Evolutionary conservation across 2,329 filamentous ascomycete species (phyloP).

Genomic region (Basipetospora chlamydospora): DNA sequence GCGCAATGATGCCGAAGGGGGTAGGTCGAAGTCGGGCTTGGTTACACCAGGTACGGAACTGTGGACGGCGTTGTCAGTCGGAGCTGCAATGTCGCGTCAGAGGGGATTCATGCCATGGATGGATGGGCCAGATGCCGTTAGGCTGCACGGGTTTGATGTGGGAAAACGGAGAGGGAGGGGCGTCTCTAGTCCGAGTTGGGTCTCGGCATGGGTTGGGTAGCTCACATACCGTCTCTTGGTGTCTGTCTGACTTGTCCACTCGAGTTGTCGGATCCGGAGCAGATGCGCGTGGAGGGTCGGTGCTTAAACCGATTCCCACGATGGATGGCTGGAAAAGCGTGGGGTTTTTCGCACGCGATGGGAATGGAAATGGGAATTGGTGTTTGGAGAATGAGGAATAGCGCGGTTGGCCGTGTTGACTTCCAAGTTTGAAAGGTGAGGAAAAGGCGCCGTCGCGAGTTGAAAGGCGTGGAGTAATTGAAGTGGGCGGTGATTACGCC

Average conservation of each 20-base stretch:
- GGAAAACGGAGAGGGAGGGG: conserved; percentile 6
- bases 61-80: conserved; percentile 2
- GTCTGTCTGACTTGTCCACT: conserved; percentile 1
- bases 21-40: neutral
- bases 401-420: conserved; percentile 11
- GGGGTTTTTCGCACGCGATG: conserved; percentile 23
- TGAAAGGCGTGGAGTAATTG: too few species aligned
- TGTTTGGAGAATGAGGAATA: conserved; percentile 7
- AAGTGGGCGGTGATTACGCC: too few species aligned
- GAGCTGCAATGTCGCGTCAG: conserved; percentile 24
- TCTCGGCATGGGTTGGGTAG: too few species aligned
- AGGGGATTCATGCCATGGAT: conserved; percentile 11
- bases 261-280: conserved; percentile 6
- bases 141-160: conserved; percentile 4
- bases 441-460: conserved; percentile 5
- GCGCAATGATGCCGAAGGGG: too few species aligned
- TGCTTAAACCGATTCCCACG: conserved; percentile 8
- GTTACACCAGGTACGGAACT: conserved; percentile 2
- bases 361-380: too few species aligned
- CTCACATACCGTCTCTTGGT: too few species aligned
- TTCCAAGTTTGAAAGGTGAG: neutral
- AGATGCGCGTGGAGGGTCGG: conserved; percentile 9
- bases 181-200: too few species aligned
- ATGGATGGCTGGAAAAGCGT: conserved; percentile 12
- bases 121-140: conserved; percentile 5